Evolutionary conservation across 2,329 filamentous ascomycete species (phyloP), one percentile per base, ranked within the genome.

Genomic region (Colletotrichum tofieldiae): DNA sequence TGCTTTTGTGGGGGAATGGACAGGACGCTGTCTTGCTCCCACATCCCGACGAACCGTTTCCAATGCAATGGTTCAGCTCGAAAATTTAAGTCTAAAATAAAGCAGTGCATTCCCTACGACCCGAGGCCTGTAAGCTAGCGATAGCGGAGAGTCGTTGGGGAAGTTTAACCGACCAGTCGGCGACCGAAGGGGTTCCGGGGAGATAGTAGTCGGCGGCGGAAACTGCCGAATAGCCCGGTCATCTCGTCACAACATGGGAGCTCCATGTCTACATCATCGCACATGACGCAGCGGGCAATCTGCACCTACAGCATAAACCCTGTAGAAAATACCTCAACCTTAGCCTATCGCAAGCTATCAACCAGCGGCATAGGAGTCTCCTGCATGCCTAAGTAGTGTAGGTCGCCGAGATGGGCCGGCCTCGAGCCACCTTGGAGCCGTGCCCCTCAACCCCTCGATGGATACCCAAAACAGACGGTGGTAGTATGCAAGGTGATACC

Each of bases 281-380:
- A 70, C 67, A 70, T 66, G 26, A 29, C 29, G 14, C 55, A 61
- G 62, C 23, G 55, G 65, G n/a, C 37, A 35, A 62, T 32, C 39
- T 51, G 68, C 56, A 67, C 39, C 4, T 61, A 23, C 23, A 35
- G 18, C 41, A 35, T 9, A n/a, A 52, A n/a, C 26, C 43, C 45
- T 62, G 64, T 47, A 54, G 51, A 71, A 71, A 71, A 71, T 67
- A 56, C 56, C 68, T 45, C 64, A 71, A 41, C 11, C 51, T 16
- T 18, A 41, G 51, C 68, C 68, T 71, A 71, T 71, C 64, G 56
- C 35, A 62, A 61, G 63, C 63, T 71, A 67, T 67, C 68, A 49
- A 61, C 37, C 41, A 51, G 67, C 64, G 41, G 58, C 58, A 35
- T 65, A 59, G 23, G 2, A 8, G 35, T 9, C 35, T 37, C 8